Conservation (phyloP, 2,329 filamentous ascomycete species). For the Xylariales sp. region DNA sequence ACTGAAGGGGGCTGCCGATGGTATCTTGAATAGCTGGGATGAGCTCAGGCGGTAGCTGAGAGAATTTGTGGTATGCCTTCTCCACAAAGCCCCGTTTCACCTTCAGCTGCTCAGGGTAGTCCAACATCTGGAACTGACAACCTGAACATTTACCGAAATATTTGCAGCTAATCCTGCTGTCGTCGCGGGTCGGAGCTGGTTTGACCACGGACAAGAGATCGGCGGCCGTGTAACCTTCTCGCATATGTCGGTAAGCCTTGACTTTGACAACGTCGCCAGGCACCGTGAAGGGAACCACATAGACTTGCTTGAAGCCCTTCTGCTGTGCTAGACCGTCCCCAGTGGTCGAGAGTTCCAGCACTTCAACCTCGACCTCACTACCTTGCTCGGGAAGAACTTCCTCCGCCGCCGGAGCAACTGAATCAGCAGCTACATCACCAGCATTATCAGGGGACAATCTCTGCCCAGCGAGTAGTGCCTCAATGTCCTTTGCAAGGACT, state of each 20-base stretch:
- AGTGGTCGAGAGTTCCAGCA: conserved; percentile 79
- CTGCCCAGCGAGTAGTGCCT: conserved; percentile 45
- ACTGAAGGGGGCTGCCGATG: conserved; percentile 84
- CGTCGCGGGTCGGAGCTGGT: conserved; percentile 72
- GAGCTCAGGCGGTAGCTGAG: conserved; percentile 68
- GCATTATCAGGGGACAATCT: conserved; percentile 20
- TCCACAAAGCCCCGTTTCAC: conserved; percentile 85
- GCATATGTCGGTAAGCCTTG: conserved; percentile 71
- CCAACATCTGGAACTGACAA: conserved; percentile 96
- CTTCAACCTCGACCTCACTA: conserved; percentile 75
- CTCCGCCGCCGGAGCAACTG: conserved; percentile 19
- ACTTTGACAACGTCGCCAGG: conserved; percentile 78
- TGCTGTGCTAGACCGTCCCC: conserved; percentile 82
- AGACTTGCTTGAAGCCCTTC: conserved; percentile 63
- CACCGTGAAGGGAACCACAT: conserved; percentile 81
- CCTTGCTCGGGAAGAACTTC: conserved; percentile 57
- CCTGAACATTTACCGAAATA: conserved; percentile 88
- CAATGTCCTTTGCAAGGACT: conserved; percentile 60
- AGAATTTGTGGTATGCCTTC: conserved; percentile 90
- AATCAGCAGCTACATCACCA: conserved; percentile 22
- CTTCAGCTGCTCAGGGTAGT: conserved; percentile 77
- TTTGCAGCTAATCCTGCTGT: conserved; percentile 69
- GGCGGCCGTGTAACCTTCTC: conserved; percentile 65
- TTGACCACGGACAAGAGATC: conserved; percentile 77
- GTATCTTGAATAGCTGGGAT: conserved; percentile 77